Conservation (phyloP, 1,139 yeast species). For the Candida pseudoviswanathii region DNA sequence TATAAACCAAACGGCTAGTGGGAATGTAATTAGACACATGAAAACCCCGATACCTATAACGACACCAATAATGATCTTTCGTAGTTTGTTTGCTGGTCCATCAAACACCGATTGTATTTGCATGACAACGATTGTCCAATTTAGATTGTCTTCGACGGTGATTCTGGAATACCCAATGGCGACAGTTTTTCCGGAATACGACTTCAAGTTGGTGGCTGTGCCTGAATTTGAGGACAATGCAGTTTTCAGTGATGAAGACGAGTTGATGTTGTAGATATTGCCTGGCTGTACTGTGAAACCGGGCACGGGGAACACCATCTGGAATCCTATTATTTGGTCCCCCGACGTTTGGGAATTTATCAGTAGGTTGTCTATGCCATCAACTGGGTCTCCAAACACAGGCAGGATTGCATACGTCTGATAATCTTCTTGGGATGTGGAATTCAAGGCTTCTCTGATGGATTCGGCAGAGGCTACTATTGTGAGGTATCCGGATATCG, state of each 20-base stretch:
- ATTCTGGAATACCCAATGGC: conserved; percentile 76
- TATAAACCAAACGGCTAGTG: conserved; percentile 83
- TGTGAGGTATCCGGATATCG: conserved; percentile 72
- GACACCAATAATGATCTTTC: conserved; percentile 74
- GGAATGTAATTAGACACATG: conserved; percentile 74
- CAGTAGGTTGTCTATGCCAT: conserved; percentile 15
- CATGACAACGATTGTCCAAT: conserved; percentile 80
- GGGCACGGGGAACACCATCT: conserved; percentile 36
- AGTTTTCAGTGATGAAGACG: conserved; percentile 38
- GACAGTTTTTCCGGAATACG: conserved; percentile 45
- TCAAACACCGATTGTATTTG: conserved; percentile 62
- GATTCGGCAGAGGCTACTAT: conserved; percentile 62
- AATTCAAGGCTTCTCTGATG: conserved; percentile 50
- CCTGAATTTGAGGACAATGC: conserved; percentile 49
- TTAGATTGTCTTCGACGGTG: conserved; percentile 37
- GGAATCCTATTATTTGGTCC: conserved; percentile 31
- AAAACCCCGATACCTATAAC: conserved; percentile 79
- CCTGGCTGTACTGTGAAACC: conserved; percentile 23
- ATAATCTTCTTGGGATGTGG: conserved; percentile 41
- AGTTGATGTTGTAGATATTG: conserved; percentile 28
- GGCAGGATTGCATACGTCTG: conserved; percentile 37
- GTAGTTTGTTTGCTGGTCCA: conserved; percentile 62
- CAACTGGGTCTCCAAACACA: conserved; percentile 19
- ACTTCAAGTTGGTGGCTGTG: conserved; percentile 45
- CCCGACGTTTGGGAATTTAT: conserved; percentile 4